These are phyloP conservation scores for Cercospora sp. DNA, from an alignment of 2,329 filamentous ascomycete species.

Conservation along the genomic window DNA sequence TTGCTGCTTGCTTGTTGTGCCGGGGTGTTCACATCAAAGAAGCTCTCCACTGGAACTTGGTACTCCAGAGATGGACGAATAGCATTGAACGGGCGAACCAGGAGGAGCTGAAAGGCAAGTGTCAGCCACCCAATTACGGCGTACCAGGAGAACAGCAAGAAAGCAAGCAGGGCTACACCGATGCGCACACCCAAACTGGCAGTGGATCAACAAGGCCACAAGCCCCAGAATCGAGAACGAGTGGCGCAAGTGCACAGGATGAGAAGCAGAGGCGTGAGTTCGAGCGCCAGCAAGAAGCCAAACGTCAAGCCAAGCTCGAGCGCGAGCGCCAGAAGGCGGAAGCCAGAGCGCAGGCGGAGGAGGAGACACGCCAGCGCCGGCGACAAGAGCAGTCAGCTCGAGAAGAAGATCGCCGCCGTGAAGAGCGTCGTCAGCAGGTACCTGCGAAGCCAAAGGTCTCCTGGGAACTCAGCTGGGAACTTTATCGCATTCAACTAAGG, in stretches of 20 bases:
- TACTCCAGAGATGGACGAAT: not conserved
- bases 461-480: conserved; percentile 2
- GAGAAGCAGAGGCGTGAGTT: conserved; percentile 4
- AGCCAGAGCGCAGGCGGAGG: not conserved
- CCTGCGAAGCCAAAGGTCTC: not conserved
- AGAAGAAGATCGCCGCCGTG: conserved; percentile 2
- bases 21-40: not conserved
- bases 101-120: not conserved
- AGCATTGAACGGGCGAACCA: not conserved
- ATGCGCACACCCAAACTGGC: not conserved
- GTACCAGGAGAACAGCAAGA: not conserved
- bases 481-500: not conserved
- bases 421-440: not conserved
- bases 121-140: not conserved
- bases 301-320: conserved; percentile 3
- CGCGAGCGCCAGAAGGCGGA: not conserved
- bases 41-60: not conserved
- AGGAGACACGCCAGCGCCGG: conserved; percentile 1
- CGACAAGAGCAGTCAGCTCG: not conserved
- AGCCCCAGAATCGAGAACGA: not conserved
- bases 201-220: not conserved
- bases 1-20: conserved; percentile 4
- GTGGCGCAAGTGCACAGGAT: not conserved
- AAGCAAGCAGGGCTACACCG: not conserved
- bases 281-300: conserved; percentile 6